Evolutionary conservation across 2,329 filamentous ascomycete species (phyloP), one percentile per base, ranked within the genome.

Genomic region (Ploettnerulaceae sp.): DNA sequence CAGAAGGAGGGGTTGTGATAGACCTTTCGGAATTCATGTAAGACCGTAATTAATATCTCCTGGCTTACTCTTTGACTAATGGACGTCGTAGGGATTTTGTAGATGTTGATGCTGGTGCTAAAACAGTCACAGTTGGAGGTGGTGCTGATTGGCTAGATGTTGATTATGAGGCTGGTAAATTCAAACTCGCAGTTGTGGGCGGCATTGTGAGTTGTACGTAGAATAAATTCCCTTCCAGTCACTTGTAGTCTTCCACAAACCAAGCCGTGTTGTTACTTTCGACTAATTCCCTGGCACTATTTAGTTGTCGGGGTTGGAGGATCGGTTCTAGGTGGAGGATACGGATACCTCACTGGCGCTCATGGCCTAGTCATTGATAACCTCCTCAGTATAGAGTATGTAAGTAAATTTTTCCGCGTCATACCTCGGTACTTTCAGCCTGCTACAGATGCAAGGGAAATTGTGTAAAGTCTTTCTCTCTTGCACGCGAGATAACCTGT

Each of bases 261-360:
- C n/a, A n/a, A n/a, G n/a, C n/a, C n/a, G n/a, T n/a, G n/a, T n/a
- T n/a, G n/a, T n/a, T n/a, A n/a, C n/a, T n/a, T n/a, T n/a, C n/a
- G n/a, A n/a, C n/a, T n/a, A n/a, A n/a, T n/a, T n/a, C n/a, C n/a
- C n/a, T n/a, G n/a, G n/a, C n/a, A n/a, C n/a, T n/a, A n/a, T n/a
- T n/a, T n/a, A n/a, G n/a, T n/a, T n/a, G n/a, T n/a, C n/a, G 54
- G 56, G 6, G 37, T 59, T 14, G 55, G 54, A 1, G 57, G 54
- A 1, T 21, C 55, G 2, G 53, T 53, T 2, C 45, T 59, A 11
- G 56, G 54, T 12, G 56, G 56, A 8, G 57, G 57, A 8, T 79
- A 77, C 56, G 78, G 80, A 2, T 73, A 73, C 62, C 64, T 83
- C 14, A 73, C 69, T 18, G 73, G 75, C 0, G 26, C 35, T n/a